A percentile compares a stretch with the other conserved stretches of the same genome.
phyloP scores from a whole-genome alignment of 345 rosid genomes.

The Dimocarpus longan region DNA sequence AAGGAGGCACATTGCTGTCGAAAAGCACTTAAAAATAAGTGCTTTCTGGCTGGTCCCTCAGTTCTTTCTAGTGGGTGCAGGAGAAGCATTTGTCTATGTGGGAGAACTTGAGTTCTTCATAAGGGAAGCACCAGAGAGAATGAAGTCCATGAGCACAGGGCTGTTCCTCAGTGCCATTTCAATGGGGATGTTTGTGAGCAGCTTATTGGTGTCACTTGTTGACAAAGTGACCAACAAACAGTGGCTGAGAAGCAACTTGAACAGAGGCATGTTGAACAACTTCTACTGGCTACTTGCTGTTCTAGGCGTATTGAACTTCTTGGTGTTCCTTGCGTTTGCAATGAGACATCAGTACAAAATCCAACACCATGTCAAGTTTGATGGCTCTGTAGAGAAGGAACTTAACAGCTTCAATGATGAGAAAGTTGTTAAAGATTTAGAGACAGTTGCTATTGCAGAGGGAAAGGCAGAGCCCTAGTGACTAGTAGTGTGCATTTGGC shows the following conservation, averaged over 20 bases:
- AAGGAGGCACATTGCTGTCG: conserved; percentile 46
- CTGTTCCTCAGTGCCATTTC: conserved; percentile 79
- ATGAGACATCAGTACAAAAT: conserved; percentile 69
- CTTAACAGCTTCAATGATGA: conserved; percentile 23
- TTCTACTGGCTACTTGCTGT: conserved; percentile 80
- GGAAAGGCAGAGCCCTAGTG: conserved; percentile 22
- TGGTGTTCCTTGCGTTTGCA: conserved; percentile 54
- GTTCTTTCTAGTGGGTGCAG: conserved; percentile 80
- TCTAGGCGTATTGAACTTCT: conserved; percentile 68
- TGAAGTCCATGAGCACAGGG: conserved; percentile 98
- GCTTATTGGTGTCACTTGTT: conserved; percentile 70
- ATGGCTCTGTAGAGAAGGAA: conserved; percentile 38
- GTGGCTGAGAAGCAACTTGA: conserved; percentile 76
- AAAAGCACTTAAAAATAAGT: conserved; percentile 36
- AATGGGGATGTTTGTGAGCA: conserved; percentile 88
- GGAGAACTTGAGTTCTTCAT: conserved; percentile 96
- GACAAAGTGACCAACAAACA: conserved; percentile 52
- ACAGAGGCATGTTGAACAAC: conserved; percentile 57
- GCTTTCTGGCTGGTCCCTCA: conserved; percentile 88
- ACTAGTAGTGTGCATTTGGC: not conserved
- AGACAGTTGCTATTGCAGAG: conserved; percentile 14
- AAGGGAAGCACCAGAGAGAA: conserved; percentile 83
- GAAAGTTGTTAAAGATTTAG: conserved; percentile 18
- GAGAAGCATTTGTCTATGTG: conserved; percentile 92
- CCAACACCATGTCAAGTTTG: conserved; percentile 29